Evolutionary conservation across 2,329 filamentous ascomycete genomes (phyloP).

Genomic region (Hypoxylon sp.): DNA sequence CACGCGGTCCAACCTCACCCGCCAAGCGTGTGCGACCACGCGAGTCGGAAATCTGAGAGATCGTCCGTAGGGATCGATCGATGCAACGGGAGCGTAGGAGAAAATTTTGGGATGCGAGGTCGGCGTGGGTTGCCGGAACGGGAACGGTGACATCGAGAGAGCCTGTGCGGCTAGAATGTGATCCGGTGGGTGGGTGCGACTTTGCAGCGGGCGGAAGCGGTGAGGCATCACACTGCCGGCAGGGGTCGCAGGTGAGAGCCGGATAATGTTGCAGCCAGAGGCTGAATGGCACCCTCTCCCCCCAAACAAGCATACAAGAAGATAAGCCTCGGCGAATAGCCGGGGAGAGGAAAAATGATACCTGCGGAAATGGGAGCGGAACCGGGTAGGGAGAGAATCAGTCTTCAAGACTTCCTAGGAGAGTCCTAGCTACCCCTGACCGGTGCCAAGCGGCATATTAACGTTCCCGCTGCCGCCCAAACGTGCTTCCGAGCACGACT

Average conservation of each 20-base stretch:
- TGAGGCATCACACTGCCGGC: slow-evolving; percentile 4
- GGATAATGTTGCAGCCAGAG: slow-evolving; percentile 13
- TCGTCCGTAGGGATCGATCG: slow-evolving; percentile 1
- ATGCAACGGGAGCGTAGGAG: neutral
- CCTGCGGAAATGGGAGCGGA: slow-evolving; percentile 30
- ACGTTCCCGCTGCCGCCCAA: slow-evolving; percentile 2
- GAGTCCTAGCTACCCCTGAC: neutral
- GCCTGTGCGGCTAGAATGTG: slow-evolving; percentile 7
- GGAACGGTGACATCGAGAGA: slow-evolving; percentile 5
- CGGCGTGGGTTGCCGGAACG: slow-evolving; percentile 1
- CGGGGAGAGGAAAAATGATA: slow-evolving; percentile 20
- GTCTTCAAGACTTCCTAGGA: too few relatives aligned
- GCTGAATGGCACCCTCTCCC: slow-evolving; percentile 5
- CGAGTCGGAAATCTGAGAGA: neutral
- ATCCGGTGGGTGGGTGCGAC: slow-evolving; percentile 5
- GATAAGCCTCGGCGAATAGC: slow-evolving; percentile 12
- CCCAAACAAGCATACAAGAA: slow-evolving; percentile 12
- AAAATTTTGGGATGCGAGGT: slow-evolving; percentile 1
- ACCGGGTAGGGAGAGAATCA: slow-evolving; percentile 7
- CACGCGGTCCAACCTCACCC: slow-evolving; percentile 12
- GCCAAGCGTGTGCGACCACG: slow-evolving; percentile 19
- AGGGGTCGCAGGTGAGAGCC: slow-evolving; percentile 6
- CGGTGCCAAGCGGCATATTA: neutral
- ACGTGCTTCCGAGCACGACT: neutral
- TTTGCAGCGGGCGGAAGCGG: slow-evolving; percentile 1